These are phyloP conservation scores for Penstemon newberryi DNA, from an alignment of 257 asterid species.

Conservation along the genomic window DNA sequence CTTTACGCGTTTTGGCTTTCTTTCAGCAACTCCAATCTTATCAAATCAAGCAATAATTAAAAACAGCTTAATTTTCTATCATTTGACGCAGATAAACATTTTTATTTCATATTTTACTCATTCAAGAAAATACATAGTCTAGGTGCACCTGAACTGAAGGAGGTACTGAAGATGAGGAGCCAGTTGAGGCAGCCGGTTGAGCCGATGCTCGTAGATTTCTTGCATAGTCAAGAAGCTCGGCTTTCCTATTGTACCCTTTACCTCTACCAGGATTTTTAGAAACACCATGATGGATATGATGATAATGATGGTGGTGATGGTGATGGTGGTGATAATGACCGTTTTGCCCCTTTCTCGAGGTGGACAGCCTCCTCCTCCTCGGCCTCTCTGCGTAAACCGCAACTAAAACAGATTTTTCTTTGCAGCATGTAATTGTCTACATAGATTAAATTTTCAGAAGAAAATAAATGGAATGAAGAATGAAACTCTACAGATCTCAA, in stretches of 20 bases:
- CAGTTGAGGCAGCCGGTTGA: slow-evolving; percentile 8
- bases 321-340: slow-evolving; percentile 22
- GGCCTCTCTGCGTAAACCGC: slow-evolving; percentile 45
- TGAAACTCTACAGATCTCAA: too few species aligned
- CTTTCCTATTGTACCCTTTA: slow-evolving; percentile 48
- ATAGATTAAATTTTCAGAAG: background rate
- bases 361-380: background rate
- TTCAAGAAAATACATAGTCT: background rate
- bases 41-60: background rate
- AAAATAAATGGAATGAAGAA: too few species aligned
- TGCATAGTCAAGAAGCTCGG: slow-evolving; percentile 49
- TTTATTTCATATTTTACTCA: background rate
- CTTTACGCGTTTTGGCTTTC: slow-evolving; percentile 24
- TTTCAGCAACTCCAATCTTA: slow-evolving; percentile 32
- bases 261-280: slow-evolving; percentile 14
- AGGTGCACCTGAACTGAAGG: slow-evolving; percentile 19
- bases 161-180: slow-evolving; percentile 4
- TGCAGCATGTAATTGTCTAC: slow-evolving; percentile 13
- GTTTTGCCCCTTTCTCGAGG: background rate
- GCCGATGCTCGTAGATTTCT: slow-evolving; percentile 45
- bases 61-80: background rate
- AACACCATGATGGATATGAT: slow-evolving; percentile 14
- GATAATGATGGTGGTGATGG: slow-evolving; percentile 19
- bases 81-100: background rate
- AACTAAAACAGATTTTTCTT: slow-evolving; percentile 36